Conservation (phyloP, 495 filamentous ascomycete species). For the Penicillium mononematosum region DNA sequence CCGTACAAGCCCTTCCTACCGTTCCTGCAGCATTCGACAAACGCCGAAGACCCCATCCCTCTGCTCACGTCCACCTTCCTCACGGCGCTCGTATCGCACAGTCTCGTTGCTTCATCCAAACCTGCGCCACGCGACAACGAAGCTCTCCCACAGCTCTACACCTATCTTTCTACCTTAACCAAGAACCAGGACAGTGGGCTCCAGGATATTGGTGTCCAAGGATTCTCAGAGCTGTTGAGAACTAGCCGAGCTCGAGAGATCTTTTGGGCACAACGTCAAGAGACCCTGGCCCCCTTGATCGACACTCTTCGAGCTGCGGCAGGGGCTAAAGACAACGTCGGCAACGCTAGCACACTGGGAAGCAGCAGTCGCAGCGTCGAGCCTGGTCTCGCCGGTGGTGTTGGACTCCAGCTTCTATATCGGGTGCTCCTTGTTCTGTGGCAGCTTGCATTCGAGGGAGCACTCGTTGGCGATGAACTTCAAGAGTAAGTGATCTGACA, state of each 20-base stretch:
- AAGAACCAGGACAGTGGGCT: conserved; percentile 82
- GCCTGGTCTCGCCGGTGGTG: conserved; percentile 69
- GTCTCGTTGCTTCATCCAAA: conserved; percentile 58
- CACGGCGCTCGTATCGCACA: conserved; percentile 72
- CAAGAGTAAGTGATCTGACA: conserved; percentile 61
- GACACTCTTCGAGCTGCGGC: conserved; percentile 79
- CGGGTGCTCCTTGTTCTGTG: conserved; percentile 89
- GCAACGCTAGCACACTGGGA: conserved; percentile 64
- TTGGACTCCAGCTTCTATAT: conserved; percentile 92
- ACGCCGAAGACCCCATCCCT: conserved; percentile 81
- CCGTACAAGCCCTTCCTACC: conserved; percentile 85
- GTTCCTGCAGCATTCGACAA: conserved; percentile 75
- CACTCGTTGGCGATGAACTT: conserved; percentile 77
- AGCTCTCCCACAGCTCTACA: conserved; percentile 82
- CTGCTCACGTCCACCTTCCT: conserved; percentile 88
- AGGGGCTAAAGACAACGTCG: conserved; percentile 67
- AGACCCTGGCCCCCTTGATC: conserved; percentile 79
- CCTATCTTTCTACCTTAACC: conserved; percentile 75
- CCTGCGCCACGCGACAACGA: conserved; percentile 59
- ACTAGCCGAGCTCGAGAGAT: conserved; percentile 69
- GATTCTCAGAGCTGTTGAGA: conserved; percentile 84
- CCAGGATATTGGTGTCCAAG: conserved; percentile 92
- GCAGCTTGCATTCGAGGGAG: conserved; percentile 92
- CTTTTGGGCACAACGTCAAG: conserved; percentile 84
- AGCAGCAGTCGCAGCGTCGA: conserved; percentile 64